Conservation (phyloP, 345 rosid genomes). For the Pugionium dolabratum region DNA sequence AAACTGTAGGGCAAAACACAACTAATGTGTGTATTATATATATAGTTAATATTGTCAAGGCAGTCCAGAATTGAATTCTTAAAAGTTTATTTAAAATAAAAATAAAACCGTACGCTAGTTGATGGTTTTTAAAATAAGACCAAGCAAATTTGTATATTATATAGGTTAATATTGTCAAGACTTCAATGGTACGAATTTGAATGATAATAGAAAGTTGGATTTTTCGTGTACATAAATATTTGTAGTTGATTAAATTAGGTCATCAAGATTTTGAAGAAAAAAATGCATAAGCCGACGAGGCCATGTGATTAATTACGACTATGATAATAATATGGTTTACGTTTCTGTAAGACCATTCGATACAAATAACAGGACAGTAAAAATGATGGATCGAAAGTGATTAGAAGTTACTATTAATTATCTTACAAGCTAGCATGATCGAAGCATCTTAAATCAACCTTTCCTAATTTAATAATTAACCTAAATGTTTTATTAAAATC, state of each 20-base stretch:
- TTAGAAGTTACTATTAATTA: neutral
- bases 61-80: neutral
- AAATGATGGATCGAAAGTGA: neutral
- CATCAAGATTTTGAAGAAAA: neutral
- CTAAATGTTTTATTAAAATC: neutral
- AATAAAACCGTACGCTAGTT: neutral
- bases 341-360: conserved; percentile 1
- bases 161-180: neutral
- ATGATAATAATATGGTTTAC: neutral
- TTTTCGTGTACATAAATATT: neutral
- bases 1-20: neutral
- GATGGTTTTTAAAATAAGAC: neutral
- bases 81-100: neutral
- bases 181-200: neutral
- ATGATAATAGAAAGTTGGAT: neutral
- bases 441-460: neutral
- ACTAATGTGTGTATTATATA: neutral
- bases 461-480: neutral
- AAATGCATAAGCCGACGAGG: conserved; percentile 14
- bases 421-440: conserved; percentile 15
- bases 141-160: neutral
- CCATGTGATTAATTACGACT: conserved; percentile 2
- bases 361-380: neutral
- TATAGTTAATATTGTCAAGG: neutral
- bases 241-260: neutral